A percentile compares a stretch with the other conserved stretches of the same genome.
Evolutionary conservation across 1,139 yeast genomes (phyloP).

Genomic region (Taiozyma sp.): DNA sequence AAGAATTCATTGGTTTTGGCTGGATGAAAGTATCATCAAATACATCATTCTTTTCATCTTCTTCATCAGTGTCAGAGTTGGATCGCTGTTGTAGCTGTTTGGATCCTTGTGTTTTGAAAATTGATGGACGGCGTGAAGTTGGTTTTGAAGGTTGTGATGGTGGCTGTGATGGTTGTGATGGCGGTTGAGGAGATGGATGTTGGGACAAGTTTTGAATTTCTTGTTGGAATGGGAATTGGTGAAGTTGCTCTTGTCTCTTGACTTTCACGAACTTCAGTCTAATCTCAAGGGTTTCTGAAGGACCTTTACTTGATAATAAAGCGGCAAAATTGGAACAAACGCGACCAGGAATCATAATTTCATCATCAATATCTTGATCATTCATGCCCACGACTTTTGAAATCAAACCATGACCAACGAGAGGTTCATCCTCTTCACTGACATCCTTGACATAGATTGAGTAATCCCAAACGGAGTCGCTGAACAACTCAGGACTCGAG

Average conservation of each 20-base stretch:
- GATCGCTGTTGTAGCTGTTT: conserved; percentile 1
- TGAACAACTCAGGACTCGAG: conserved; percentile 56
- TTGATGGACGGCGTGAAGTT: conserved; percentile 6
- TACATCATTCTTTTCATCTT: conserved; percentile 9
- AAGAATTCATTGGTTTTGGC: conserved; percentile 7
- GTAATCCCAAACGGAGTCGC: conserved; percentile 45
- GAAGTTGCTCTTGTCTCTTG: conserved; percentile 7
- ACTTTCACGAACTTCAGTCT: conserved; percentile 49
- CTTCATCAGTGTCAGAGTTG: conserved; percentile 18
- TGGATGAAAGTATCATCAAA: conserved; percentile 3
- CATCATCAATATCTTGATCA: conserved; percentile 22
- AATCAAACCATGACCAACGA: conserved; percentile 64
- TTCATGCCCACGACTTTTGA: conserved; percentile 34
- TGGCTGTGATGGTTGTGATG: background rate
- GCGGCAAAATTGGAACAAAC: conserved; percentile 67
- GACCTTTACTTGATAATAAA: conserved; percentile 38
- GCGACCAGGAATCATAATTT: conserved; percentile 54
- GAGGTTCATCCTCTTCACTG: conserved; percentile 72
- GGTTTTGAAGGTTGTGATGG: background rate
- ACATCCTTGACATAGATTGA: conserved; percentile 70
- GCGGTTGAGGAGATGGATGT: conserved; percentile 3
- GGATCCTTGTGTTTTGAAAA: conserved; percentile 2
- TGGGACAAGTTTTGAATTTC: conserved; percentile 4
- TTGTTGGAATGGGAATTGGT: conserved; percentile 7
- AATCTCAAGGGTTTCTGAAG: conserved; percentile 59